phyloP scores from a whole-genome alignment of 2,329 filamentous ascomycete species.

The Cadophora malorum region DNA sequence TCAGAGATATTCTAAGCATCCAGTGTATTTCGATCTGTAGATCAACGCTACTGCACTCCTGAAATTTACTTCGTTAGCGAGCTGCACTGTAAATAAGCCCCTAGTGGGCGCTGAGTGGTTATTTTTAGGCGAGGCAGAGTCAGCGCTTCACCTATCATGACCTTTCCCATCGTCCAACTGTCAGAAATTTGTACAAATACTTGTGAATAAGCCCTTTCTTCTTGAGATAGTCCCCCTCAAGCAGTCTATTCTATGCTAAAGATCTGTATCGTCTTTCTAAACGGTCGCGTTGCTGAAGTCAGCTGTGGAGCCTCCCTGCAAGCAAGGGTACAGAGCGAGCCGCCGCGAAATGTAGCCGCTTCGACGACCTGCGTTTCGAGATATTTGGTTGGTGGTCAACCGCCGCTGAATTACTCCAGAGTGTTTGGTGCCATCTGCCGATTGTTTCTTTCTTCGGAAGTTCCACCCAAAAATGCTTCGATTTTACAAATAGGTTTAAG shows the following conservation, averaged over 20 bases:
- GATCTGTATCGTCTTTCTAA: no score
- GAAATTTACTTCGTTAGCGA: not conserved
- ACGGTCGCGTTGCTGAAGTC: not conserved
- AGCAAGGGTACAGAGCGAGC: not conserved
- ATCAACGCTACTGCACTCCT: not conserved
- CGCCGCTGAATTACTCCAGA: not conserved
- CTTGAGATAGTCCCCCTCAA: not conserved
- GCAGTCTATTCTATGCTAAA: not conserved
- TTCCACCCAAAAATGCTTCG: not conserved
- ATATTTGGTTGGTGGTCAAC: slow-evolving; percentile 12
- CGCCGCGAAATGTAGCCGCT: slow-evolving; percentile 13
- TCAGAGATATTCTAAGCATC: not conserved
- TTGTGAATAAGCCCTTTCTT: not conserved
- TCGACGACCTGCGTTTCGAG: slow-evolving; percentile 22
- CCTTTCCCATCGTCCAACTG: not conserved
- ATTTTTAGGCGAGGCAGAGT: slow-evolving; percentile 3
- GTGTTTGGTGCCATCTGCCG: not conserved
- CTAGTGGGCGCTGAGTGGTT: not conserved
- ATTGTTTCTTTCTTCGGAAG: not conserved
- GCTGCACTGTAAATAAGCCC: slow-evolving; percentile 3
- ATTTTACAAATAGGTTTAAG: not conserved
- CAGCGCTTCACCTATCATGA: not conserved
- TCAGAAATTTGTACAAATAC: not conserved
- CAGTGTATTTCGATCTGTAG: not conserved
- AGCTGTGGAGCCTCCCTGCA: not conserved